Base-by-base conservation (phyloP, 169 alveolate species). In the Plasmodium ovale region DNA sequence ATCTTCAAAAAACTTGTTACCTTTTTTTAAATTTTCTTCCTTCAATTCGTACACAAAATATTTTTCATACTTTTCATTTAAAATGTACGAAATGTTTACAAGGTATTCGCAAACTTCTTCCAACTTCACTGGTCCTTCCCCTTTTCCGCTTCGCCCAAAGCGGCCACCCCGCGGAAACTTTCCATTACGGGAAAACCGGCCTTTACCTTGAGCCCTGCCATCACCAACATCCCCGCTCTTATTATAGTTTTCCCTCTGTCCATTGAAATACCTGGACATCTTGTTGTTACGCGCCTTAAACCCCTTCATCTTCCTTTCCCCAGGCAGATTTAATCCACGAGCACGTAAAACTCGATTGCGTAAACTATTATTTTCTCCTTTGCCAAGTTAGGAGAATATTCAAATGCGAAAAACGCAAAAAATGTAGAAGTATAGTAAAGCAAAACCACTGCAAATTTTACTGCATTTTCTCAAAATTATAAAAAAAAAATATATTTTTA, bases 31-130 rank as follows among this genome's bases (percentile, higher is more conserved):
- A 42, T 85, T 85, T n/a, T 85, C 91, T 27, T 85, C 91, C 35
- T 27, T 85, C 42, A 85, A 9, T 49, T 85, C 91, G 33, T 68
- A 60, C 10, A 68, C 87, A 68, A 85, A 68, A 54, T 85, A 85
- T 42, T 85, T 85, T 25, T 85, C 91, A 85, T 85, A 85, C 31
- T 85, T 85, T 14, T 85, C 91, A 69, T 85, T 85, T 31, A 85
- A 67, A 33, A 85, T 85, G 35, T 85, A 85, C 1, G 87, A 69
- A 68, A 85, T 70, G 33, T 85, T 85, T 27, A 51, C 58, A n/a
- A 85, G 12, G 29, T 85, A 85, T 21, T 85, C 91, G 10, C 42
- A 6, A 39, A 85, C 58, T 25, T 85, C 91, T 39, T 68, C 65
- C 3, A 82, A 4, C 4, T 47, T 47, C 54, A 65, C 16, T 82